Evolutionary conservation across 495 filamentous ascomycete species (phyloP).

Genomic region (Haplographium delicatum): DNA sequence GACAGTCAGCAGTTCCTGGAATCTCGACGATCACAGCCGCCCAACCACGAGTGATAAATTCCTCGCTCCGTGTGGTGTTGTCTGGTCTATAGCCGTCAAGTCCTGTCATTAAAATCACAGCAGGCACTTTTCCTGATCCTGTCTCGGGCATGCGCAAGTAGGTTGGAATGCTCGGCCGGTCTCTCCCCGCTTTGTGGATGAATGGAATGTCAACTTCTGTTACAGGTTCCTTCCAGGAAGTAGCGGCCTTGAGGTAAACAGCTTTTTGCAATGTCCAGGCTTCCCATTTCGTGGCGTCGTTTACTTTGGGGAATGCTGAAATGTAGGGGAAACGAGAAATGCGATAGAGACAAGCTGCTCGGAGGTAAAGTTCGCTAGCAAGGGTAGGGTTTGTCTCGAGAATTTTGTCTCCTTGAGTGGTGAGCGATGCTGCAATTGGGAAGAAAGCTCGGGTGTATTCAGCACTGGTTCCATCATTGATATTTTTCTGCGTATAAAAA

Average conservation of each 20-base stretch:
- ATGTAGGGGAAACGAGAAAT: slow-evolving; percentile 72
- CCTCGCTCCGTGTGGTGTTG: slow-evolving; percentile 64
- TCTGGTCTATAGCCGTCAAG: slow-evolving; percentile 77
- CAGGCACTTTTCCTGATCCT: slow-evolving; percentile 38
- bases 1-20: slow-evolving; percentile 75
- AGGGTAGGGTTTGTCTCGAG: slow-evolving; percentile 33
- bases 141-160: slow-evolving; percentile 56
- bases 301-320: slow-evolving; percentile 38
- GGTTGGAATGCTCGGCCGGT: slow-evolving; percentile 56
- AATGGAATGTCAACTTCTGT: slow-evolving; percentile 59
- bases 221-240: slow-evolving; percentile 48
- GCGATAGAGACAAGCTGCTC: slow-evolving; percentile 65
- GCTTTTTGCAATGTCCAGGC: slow-evolving; percentile 67
- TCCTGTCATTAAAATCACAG: slow-evolving; percentile 67
- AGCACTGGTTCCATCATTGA: slow-evolving; percentile 59
- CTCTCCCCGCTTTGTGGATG: slow-evolving; percentile 37
- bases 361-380: slow-evolving; percentile 60
- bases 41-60: slow-evolving; percentile 51
- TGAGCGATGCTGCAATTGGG: slow-evolving; percentile 49
- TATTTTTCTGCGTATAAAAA: slow-evolving; percentile 42
- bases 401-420: slow-evolving; percentile 36
- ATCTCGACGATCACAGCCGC: slow-evolving; percentile 64
- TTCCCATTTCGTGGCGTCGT: slow-evolving; percentile 43
- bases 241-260: slow-evolving; percentile 54
- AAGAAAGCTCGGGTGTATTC: slow-evolving; percentile 62